Evolutionary conservation across 495 filamentous ascomycete species (phyloP).

Genomic region (Haplographium delicatum): DNA sequence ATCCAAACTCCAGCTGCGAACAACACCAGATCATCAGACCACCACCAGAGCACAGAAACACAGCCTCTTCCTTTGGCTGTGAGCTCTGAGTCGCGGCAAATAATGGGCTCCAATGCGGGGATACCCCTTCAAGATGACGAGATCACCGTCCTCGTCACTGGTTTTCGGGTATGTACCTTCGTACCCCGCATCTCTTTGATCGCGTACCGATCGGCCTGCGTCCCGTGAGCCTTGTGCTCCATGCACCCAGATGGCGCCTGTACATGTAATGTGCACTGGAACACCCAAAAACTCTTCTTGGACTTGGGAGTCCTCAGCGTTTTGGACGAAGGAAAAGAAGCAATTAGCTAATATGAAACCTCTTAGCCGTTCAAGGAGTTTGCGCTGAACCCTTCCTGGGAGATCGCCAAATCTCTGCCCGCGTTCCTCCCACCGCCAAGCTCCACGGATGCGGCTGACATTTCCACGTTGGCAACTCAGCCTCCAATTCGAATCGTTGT

Average conservation of each 20-base stretch:
- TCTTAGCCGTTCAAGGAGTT: constrained; percentile 35
- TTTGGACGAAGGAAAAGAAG: background rate
- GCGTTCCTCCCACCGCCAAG: constrained; percentile 32
- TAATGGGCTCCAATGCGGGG: constrained; percentile 9
- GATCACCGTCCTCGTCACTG: constrained; percentile 65
- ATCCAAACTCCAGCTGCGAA: background rate
- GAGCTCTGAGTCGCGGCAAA: background rate
- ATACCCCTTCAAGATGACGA: constrained; percentile 34
- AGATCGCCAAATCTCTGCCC: constrained; percentile 58
- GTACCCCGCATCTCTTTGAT: too few relatives aligned
- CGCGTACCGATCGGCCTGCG: background rate
- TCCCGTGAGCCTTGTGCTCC: too few relatives aligned
- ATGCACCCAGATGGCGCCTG: too few relatives aligned
- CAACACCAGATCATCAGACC: constrained; percentile 4
- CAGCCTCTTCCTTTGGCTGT: background rate
- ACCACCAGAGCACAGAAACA: background rate
- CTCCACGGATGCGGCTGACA: constrained; percentile 14
- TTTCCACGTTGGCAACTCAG: constrained; percentile 27
- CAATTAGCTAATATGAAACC: constrained; percentile 4
- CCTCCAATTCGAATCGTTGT: constrained; percentile 20
- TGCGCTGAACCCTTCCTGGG: constrained; percentile 65
- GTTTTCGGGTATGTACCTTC: constrained; percentile 57
- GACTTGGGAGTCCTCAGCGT: too few relatives aligned
- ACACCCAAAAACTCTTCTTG: too few relatives aligned
- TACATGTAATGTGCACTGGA: too few relatives aligned